Conservation (phyloP, 2,329 filamentous ascomycete species). For the Cordyceps farinosa region DNA sequence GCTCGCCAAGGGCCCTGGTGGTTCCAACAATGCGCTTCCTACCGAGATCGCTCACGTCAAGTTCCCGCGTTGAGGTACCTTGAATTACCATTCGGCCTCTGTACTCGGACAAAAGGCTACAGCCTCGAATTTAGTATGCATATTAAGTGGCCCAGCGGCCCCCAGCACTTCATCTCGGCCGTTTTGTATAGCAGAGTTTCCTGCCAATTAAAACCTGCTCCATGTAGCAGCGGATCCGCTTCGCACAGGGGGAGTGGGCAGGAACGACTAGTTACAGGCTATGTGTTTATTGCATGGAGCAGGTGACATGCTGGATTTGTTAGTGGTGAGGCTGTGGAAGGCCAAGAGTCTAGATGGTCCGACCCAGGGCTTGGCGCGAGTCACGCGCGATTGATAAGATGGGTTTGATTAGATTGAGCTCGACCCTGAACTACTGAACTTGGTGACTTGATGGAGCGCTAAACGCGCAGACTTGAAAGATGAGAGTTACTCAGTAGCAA, state of each 20-base stretch:
- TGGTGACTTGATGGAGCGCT: too few species aligned
- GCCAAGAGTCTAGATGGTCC: neutral
- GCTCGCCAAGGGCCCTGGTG: neutral
- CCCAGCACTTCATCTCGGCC: neutral
- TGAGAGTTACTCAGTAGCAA: too few species aligned
- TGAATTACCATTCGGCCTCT: too few species aligned
- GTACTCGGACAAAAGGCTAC: too few species aligned
- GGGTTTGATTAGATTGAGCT: slow-evolving; percentile 3
- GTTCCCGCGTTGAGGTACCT: too few species aligned
- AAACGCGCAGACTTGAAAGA: too few species aligned
- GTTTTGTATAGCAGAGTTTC: neutral
- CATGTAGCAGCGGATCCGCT: neutral
- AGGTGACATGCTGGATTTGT: neutral
- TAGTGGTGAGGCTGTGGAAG: neutral
- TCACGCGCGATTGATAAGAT: slow-evolving; percentile 9
- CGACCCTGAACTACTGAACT: too few species aligned
- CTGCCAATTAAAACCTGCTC: too few species aligned
- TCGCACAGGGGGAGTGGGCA: neutral
- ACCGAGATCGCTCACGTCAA: too few species aligned
- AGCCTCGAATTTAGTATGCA: too few species aligned
- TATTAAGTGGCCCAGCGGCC: too few species aligned
- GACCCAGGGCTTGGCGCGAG: neutral
- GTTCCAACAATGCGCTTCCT: neutral
- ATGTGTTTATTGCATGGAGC: neutral
- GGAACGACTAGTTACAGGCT: neutral